phyloP scores from a whole-genome alignment of 2,329 filamentous ascomycete genomes.

The Neonectria coccinea region DNA sequence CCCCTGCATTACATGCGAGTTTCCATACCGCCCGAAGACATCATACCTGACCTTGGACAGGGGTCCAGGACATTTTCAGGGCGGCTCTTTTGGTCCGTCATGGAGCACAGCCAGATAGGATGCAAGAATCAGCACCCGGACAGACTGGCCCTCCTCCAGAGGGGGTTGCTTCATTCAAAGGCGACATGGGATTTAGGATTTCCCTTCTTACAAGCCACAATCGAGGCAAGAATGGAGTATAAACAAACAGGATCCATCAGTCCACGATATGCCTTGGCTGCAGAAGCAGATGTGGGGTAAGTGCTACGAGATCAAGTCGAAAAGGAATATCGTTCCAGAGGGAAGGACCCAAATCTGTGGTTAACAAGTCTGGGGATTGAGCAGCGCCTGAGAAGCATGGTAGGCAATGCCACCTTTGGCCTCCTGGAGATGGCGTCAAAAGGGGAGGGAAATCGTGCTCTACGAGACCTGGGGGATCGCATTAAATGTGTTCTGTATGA shows the following conservation, averaged over 20 bases:
- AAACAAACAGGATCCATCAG: slow-evolving; percentile 26
- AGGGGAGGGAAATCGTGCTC: slow-evolving; percentile 3
- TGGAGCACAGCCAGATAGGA: slow-evolving; percentile 24
- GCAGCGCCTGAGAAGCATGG: slow-evolving; percentile 17
- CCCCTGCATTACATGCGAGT: slow-evolving; percentile 28
- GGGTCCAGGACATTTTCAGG: slow-evolving; percentile 29
- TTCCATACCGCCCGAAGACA: slow-evolving; percentile 32
- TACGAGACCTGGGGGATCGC: background rate
- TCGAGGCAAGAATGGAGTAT: slow-evolving; percentile 32
- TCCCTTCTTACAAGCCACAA: slow-evolving; percentile 29
- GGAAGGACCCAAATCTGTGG: slow-evolving; percentile 25
- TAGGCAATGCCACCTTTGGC: slow-evolving; percentile 12
- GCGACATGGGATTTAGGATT: slow-evolving; percentile 15
- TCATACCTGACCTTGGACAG: slow-evolving; percentile 30
- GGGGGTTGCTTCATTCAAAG: slow-evolving; percentile 24
- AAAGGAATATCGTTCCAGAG: slow-evolving; percentile 25
- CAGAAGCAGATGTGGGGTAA: slow-evolving; percentile 27
- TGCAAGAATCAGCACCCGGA: slow-evolving; percentile 18
- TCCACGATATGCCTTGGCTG: slow-evolving; percentile 20
- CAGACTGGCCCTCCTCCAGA: slow-evolving; percentile 6
- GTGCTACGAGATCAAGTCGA: slow-evolving; percentile 19
- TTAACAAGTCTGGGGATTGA: slow-evolving; percentile 27
- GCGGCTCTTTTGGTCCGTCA: slow-evolving; percentile 32
- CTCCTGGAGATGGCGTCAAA: slow-evolving; percentile 17
- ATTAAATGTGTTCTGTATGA: slow-evolving; percentile 30